Base-by-base conservation (phyloP, 2,329 filamentous ascomycete species). In the Fusarium sp. region DNA sequence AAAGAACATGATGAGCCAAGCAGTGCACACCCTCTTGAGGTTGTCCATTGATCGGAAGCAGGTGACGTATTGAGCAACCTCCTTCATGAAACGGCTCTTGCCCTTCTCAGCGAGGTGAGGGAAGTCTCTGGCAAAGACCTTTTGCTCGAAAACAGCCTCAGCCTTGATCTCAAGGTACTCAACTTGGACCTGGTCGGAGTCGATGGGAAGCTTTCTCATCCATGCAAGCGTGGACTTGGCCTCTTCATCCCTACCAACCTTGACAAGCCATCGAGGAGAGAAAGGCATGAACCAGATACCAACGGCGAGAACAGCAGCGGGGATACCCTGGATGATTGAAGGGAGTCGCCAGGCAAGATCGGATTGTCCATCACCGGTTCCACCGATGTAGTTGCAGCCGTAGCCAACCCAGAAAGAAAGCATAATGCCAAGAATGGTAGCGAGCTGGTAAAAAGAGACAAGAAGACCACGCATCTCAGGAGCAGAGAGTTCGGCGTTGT, bases 161-260 rank as follows among this genome's bases (percentile, higher is more conserved):
- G 92, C 91, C 77, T 92, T 92, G 80, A 95, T 94, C 76, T 95
- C 92, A n/a, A 92, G 85, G 74, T 91, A 93, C 74, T 95, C 92
- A 4, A 92, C 82, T 69, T 91, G 87, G 34, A 95, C 85, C 0
- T 91, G 83, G 49, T 92, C 88, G 72, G 93, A 84, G 64, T 91
- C 86, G 15, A 81, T 74, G 0, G 86, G 77, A 10, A 73, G 57
- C 42, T 63, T 63, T 8, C 60, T 37, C 60, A 63, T 63, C 60
- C 60, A 63, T 4, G 60, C 60, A 30, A 63, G 40, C 16, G 58
- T 63, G 3, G 50, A 63, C 37, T 63, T 63, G 6, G 90, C 91
- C 77, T 94, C 91, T 0, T 85, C 83, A 70, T 94, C 91, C 12
- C 91, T 89, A 58, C 83, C 84, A 73, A 91, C 88, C 77, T 93